A percentile compares a stretch with the other conserved stretches of the same genome.
Conservation (phyloP, 2,329 filamentous ascomycete species). For the Stachybotrys chartarum region DNA sequence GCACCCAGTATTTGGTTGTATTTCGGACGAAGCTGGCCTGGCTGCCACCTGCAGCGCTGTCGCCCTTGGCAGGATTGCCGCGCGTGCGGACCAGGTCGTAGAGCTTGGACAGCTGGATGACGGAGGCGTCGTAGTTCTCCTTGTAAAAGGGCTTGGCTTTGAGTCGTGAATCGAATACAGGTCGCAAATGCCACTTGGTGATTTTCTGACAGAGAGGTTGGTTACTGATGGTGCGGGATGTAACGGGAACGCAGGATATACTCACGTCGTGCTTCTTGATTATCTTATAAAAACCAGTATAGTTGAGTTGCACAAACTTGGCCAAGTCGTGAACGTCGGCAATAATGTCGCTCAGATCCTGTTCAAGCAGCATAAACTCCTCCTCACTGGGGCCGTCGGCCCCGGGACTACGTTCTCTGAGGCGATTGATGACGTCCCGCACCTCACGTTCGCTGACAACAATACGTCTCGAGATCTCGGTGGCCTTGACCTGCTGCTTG, state of each 20-base stretch:
- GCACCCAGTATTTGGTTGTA: slow-evolving; percentile 99
- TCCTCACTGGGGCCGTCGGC: slow-evolving; percentile 69
- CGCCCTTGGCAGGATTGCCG: slow-evolving; percentile 86
- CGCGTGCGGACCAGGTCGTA: slow-evolving; percentile 93
- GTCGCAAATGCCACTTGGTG: slow-evolving; percentile 87
- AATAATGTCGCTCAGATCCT: slow-evolving; percentile 95
- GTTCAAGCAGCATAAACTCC: slow-evolving; percentile 88
- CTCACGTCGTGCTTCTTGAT: slow-evolving; percentile 98
- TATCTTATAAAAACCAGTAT: slow-evolving; percentile 98
- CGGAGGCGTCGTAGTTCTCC: slow-evolving; percentile 95
- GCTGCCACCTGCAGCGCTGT: slow-evolving; percentile 80
- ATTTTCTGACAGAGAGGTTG: slow-evolving; percentile 58
- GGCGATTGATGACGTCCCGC: slow-evolving; percentile 70
- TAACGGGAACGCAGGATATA: background rate
- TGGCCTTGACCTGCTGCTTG: slow-evolving; percentile 94
- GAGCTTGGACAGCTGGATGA: slow-evolving; percentile 88
- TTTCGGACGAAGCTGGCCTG: slow-evolving; percentile 96
- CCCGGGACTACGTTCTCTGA: slow-evolving; percentile 54
- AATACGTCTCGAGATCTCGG: slow-evolving; percentile 90
- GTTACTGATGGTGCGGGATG: background rate
- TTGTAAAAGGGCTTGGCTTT: slow-evolving; percentile 98
- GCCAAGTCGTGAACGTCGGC: slow-evolving; percentile 96
- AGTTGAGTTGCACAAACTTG: slow-evolving; percentile 97
- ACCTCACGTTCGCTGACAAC: slow-evolving; percentile 85
- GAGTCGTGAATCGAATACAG: slow-evolving; percentile 89